Base-by-base conservation (phyloP, 495 filamentous ascomycete genomes). In the Podospora appendiculata region DNA sequence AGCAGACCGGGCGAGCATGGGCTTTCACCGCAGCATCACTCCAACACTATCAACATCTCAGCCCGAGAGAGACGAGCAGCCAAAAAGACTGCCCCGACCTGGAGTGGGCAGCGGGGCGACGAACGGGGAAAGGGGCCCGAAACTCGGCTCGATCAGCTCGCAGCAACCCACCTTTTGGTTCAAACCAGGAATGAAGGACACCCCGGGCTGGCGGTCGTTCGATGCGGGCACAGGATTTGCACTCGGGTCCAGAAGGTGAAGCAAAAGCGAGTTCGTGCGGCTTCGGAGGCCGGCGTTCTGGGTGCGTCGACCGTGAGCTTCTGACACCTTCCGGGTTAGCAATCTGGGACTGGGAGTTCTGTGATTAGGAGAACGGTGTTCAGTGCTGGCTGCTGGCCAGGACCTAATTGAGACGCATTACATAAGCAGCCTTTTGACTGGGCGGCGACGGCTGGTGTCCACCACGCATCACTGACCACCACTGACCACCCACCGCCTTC, bases 371-470 rank as follows among this genome's bases (percentile, higher is more conserved):
- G 45, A 50, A 53, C 39, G 34, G 25, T 63, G 58, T 58, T 54
- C 50, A 56, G 41, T 43, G 41, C 41, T 43, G n/a, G 41, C 41
- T 43, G 41, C 14, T 51, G 46, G 42, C 40, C 43, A 51, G 41
- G 52, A 50, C 57, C 49, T 50, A 52, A 56, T 53, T 41, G 47
- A 53, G 47, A 48, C 40, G 38, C 46, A 17, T 58, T 63, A 60
- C 58, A 54, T 63, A 58, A 58, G 54, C 60, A 46, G 32, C 11
- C n/a, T n/a, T n/a, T n/a, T n/a, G n/a, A n/a, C n/a, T n/a, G n/a
- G n/a, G n/a, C n/a, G n/a, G n/a, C n/a, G n/a, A n/a, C n/a, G n/a
- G n/a, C n/a, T n/a, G 5, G 25, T 25, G 25, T 25, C 25, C 25
- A 25, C 25, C 25, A 25, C 25, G 2, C 25, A 5, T n/a, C n/a